Conservation (phyloP, 257 asterid genomes). For the Plantago ovata region DNA sequence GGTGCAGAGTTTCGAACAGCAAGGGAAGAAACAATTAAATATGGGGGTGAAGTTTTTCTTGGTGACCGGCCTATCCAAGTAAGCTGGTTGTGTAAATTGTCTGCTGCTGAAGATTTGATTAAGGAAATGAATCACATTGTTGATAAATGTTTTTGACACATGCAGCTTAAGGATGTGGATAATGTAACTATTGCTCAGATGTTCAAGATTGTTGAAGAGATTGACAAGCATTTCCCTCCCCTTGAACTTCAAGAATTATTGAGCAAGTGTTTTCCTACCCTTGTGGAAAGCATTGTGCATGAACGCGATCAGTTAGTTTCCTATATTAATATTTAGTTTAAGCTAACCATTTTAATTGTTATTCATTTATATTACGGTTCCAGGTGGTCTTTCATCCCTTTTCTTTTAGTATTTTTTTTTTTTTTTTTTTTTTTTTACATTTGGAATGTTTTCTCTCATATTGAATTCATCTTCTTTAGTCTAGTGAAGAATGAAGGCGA, state of each 20-base stretch:
- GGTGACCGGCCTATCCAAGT: slow-evolving; percentile 93
- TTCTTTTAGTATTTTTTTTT: neutral
- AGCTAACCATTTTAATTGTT: neutral
- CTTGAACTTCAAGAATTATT: slow-evolving; percentile 87
- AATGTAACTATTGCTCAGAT: no score
- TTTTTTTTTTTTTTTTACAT: no score
- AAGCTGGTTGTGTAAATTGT: slow-evolving; percentile 31
- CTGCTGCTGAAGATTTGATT: slow-evolving; percentile 9
- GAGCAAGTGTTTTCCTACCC: slow-evolving; percentile 87
- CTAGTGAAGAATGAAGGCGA: neutral
- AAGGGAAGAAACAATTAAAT: slow-evolving; percentile 87
- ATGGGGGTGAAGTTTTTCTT: slow-evolving; percentile 87
- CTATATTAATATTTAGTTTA: slow-evolving; percentile 5
- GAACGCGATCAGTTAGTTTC: slow-evolving; percentile 84
- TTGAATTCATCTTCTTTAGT: neutral
- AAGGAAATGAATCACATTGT: slow-evolving; percentile 10
- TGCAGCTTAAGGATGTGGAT: slow-evolving; percentile 95
- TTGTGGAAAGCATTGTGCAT: slow-evolving; percentile 90
- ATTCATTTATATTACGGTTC: neutral
- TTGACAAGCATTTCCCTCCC: no score
- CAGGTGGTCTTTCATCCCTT: no score
- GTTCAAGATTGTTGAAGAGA: no score
- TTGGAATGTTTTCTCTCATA: no score
- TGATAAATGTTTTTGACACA: slow-evolving; percentile 16
- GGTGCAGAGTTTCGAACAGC: slow-evolving; percentile 98